Base-by-base conservation (phyloP, 768 basidiomycete genomes). In the Rhizopogon vulgaris region DNA sequence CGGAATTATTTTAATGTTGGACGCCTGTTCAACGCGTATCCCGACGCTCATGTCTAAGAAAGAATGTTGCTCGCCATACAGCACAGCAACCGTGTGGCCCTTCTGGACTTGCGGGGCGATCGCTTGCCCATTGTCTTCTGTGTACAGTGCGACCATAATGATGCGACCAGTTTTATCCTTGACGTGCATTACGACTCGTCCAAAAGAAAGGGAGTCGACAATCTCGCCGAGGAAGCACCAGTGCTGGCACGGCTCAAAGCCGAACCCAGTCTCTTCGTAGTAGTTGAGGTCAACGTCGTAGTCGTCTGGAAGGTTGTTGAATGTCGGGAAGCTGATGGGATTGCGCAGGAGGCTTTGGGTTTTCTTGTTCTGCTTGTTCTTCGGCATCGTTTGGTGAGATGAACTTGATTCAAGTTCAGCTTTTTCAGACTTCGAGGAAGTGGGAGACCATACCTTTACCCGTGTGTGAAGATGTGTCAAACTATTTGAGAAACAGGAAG, bases 241-340 rank as follows among this genome's bases (percentile, higher is more conserved):
- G 56, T 67, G 69, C 36, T 52, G 55, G 32, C 37, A 52, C 4
- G 61, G 62, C 32, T 40, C 12, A 14, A 45, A 32, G 18, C 18
- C 14, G 12, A 3, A 4, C 2, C 7, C 17, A 14, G 18, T 8
- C 30, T 9, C 12, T 5, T 45, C 8, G 8, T 32, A 32, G 30
- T 32, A n/a, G 1, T 47, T 11, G 2, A 54, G 15, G 43, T 65
- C 54, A 34, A 58, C 38, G 25, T 54, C 56, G 37, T 61, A 32
- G 38, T 66, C 66, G 9, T 34, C 38, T 4, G 67, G 68, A 3
- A 69, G 59, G n/a, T 54, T 48, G 7, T 6, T 8, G 36, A 66
- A 67, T 5, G 50, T 40, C 0, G 69, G 69, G 46, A 69, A 70
- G 27, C 56, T 52, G 12, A 54, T n/a, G 65, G 59, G 25, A 11